A percentile compares a stretch with the other conserved stretches of the same genome.
These are phyloP conservation scores for Cyberlindnera xylosilytica DNA, from an alignment of 805 yeast genomes.

Conservation along the genomic window DNA sequence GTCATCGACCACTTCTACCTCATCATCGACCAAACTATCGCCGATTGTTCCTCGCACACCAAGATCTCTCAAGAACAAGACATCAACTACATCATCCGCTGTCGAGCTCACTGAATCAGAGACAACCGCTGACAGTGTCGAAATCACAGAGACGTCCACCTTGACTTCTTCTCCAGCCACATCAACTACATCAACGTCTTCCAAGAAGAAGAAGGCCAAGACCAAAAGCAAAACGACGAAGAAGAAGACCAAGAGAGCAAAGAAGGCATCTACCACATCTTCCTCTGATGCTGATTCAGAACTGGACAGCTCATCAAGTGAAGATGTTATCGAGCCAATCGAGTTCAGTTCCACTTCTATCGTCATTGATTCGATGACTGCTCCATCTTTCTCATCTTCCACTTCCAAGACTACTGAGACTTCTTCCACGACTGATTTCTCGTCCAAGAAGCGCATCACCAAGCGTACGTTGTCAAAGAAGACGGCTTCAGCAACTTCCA, in stretches of 20 bases:
- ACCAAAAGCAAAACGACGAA: too few relatives aligned
- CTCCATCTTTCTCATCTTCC: background rate
- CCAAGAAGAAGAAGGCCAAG: background rate
- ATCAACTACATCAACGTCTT: background rate
- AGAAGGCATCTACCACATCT: background rate
- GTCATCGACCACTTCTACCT: too few relatives aligned
- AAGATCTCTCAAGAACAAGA: too few relatives aligned
- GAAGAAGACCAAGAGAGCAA: background rate
- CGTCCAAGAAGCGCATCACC: slow-evolving; percentile 1
- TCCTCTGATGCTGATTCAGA: background rate
- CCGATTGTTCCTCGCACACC: too few relatives aligned
- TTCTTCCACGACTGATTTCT: too few relatives aligned
- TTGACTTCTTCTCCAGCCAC: too few relatives aligned
- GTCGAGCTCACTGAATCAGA: too few relatives aligned
- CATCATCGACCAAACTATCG: too few relatives aligned
- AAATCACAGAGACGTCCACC: too few relatives aligned
- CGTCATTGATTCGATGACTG: background rate
- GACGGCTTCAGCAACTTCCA: background rate
- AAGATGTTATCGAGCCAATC: background rate
- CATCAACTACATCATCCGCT: too few relatives aligned
- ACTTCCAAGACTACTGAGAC: background rate
- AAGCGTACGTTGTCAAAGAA: slow-evolving; percentile 1
- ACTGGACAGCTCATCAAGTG: too few relatives aligned
- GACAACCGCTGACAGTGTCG: too few relatives aligned
- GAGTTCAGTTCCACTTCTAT: background rate